A percentile compares a stretch with the other conserved stretches of the same genome.
Evolutionary conservation across 2,329 filamentous ascomycete genomes (phyloP).

Genomic region (Chrysosporium queenslandicum): DNA sequence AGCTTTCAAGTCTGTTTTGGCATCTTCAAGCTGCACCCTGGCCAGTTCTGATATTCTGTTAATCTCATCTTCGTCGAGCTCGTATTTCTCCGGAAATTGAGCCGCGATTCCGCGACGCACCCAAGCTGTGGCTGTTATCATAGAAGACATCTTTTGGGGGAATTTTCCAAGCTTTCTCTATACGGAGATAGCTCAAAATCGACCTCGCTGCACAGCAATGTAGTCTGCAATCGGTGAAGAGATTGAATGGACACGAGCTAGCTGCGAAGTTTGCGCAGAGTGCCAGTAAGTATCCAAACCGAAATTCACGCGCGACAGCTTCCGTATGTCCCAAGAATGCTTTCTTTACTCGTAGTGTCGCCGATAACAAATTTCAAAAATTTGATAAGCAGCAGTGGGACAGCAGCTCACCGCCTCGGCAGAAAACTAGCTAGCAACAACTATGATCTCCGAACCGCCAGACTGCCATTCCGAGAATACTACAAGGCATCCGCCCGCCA

Average conservation of each 20-base stretch:
- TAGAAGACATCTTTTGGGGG: constrained; percentile 38
- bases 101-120: constrained; percentile 67
- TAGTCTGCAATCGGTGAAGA: too few species aligned
- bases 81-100: constrained; percentile 64
- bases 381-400: constrained; percentile 10
- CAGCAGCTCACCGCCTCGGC: constrained; percentile 9
- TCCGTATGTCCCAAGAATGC: neutral
- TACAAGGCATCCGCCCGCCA: too few species aligned
- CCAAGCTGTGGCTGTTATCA: constrained; percentile 69
- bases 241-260: too few species aligned
- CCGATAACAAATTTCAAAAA: constrained; percentile 12
- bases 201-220: too few species aligned
- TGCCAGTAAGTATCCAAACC: neutral
- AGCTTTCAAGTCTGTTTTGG: constrained; percentile 71
- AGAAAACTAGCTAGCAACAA: constrained; percentile 10
- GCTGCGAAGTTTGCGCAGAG: too few species aligned
- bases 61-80: constrained; percentile 65
- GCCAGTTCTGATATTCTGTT: constrained; percentile 64
- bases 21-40: constrained; percentile 78
- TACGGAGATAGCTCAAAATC: too few species aligned
- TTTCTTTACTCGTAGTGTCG: neutral
- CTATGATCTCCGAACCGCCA: neutral
- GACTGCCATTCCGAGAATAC: too few species aligned
- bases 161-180: neutral
- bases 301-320: neutral